Conservation (phyloP, 371 early-diverging fungal species). For the Thermomucor indicae-seudaticae region DNA sequence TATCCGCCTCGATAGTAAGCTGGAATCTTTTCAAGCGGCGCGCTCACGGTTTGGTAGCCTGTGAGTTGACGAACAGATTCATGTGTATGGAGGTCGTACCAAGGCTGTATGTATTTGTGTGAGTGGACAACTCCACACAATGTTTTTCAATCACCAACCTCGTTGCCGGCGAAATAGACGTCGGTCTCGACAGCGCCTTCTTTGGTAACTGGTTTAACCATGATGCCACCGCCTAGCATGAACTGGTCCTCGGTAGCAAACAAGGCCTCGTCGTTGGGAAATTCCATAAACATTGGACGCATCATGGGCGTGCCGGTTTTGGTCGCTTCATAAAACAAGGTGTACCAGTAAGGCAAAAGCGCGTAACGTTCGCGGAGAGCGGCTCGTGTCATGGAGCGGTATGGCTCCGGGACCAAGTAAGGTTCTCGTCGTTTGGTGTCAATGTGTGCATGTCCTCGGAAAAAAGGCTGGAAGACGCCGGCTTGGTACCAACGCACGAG, state of each 20-base stretch:
- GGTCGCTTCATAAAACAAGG: slow-evolving; percentile 70
- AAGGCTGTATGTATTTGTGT: slow-evolving; percentile 35
- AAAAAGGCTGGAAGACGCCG: slow-evolving; percentile 89
- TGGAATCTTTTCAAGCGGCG: slow-evolving; percentile 75
- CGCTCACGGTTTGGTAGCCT: slow-evolving; percentile 50
- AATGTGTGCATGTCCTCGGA: slow-evolving; percentile 91
- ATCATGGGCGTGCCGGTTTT: slow-evolving; percentile 71
- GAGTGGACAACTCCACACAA: neutral
- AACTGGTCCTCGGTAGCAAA: slow-evolving; percentile 81
- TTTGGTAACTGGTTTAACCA: slow-evolving; percentile 72
- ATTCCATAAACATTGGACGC: slow-evolving; percentile 80
- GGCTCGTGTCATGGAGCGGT: slow-evolving; percentile 63
- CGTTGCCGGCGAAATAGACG: slow-evolving; percentile 65
- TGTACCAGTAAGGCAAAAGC: slow-evolving; percentile 80
- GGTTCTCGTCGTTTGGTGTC: slow-evolving; percentile 96
- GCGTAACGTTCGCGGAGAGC: slow-evolving; percentile 75
- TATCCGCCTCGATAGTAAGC: slow-evolving; percentile 85
- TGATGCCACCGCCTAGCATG: slow-evolving; percentile 73
- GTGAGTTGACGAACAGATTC: slow-evolving; percentile 29
- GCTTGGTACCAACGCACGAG: slow-evolving; percentile 89
- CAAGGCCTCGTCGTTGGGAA: slow-evolving; percentile 68
- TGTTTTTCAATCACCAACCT: slow-evolving; percentile 15
- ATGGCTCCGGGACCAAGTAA: slow-evolving; percentile 86
- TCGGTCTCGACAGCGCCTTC: slow-evolving; percentile 50
- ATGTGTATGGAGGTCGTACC: slow-evolving; percentile 75